A percentile compares a stretch with the other conserved stretches of the same genome.
Conservation (phyloP, 148 eudicot species). For the Hydrangea macrophylla region DNA sequence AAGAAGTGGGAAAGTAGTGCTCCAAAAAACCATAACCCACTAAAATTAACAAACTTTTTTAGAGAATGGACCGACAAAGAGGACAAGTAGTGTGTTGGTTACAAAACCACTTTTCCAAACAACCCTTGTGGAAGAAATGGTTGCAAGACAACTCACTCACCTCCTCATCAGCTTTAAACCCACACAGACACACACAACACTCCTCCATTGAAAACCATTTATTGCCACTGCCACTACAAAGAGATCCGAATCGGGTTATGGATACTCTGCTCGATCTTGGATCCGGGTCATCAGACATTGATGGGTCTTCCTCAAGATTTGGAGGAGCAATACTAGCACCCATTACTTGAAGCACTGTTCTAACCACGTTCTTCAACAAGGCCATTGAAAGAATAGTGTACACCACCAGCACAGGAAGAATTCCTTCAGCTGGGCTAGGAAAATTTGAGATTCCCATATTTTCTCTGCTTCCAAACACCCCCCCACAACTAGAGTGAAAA, state of each 20-base stretch:
- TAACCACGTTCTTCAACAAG: slow-evolving; percentile 45
- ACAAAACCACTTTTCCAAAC: slow-evolving; percentile 75
- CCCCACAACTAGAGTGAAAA: not conserved
- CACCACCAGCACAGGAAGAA: slow-evolving; percentile 56
- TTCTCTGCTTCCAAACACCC: not conserved
- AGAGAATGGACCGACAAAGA: slow-evolving; percentile 59
- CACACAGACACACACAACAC: slow-evolving; percentile 61
- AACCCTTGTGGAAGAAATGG: slow-evolving; percentile 71
- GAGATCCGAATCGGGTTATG: slow-evolving; percentile 30
- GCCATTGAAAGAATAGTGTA: slow-evolving; percentile 53
- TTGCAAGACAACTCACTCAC: slow-evolving; percentile 72
- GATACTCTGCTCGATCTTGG: slow-evolving; percentile 18
- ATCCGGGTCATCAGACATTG: not conserved
- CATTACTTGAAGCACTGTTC: slow-evolving; percentile 32
- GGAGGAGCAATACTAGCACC: slow-evolving; percentile 18
- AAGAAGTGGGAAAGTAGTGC: too few species aligned
- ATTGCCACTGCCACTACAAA: slow-evolving; percentile 1
- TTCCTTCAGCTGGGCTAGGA: slow-evolving; percentile 52
- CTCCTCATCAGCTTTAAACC: slow-evolving; percentile 58
- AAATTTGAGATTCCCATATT: slow-evolving; percentile 62
- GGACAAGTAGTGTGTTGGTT: slow-evolving; percentile 68
- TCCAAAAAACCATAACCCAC: not conserved
- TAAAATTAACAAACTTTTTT: not conserved
- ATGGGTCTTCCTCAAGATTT: slow-evolving; percentile 28
- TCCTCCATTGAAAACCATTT: slow-evolving; percentile 16